phyloP scores from a whole-genome alignment of 768 basidiomycete genomes.

The Serendipita indica region DNA sequence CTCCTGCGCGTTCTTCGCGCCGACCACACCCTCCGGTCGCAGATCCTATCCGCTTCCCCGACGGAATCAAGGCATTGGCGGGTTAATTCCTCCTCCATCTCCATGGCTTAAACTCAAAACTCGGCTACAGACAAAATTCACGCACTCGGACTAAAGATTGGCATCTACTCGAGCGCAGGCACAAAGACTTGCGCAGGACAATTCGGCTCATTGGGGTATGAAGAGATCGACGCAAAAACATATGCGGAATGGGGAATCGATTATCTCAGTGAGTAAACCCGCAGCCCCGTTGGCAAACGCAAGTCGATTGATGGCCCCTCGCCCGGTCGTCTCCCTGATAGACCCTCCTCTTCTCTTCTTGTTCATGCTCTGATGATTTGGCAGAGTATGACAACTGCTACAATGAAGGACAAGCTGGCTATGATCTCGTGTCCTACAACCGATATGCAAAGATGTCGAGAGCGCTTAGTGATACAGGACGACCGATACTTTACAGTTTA shows the following conservation, averaged over 20 bases:
- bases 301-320: neutral
- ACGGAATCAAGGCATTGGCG: constrained; percentile 21
- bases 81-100: neutral
- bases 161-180: neutral
- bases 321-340: neutral
- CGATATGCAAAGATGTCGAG: constrained; percentile 34
- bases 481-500: constrained; percentile 37
- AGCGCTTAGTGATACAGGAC: constrained; percentile 30
- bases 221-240: constrained; percentile 31
- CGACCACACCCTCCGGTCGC: constrained; percentile 19
- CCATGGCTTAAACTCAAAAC: neutral
- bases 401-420: constrained; percentile 27
- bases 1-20: constrained; percentile 16
- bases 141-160: constrained; percentile 23
- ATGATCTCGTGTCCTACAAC: constrained; percentile 32
- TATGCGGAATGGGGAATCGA: constrained; percentile 38
- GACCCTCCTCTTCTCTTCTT: neutral
- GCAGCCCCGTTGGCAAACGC: neutral
- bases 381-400: constrained; percentile 37
- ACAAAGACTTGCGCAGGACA: constrained; percentile 23
- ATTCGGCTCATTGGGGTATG: constrained; percentile 31
- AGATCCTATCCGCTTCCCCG: constrained; percentile 22
- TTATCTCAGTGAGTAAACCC: constrained; percentile 30
- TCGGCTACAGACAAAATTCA: constrained; percentile 22
- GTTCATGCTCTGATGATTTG: neutral